Conservation (phyloP, 805 yeast species). For the Cyberlindnera maritima region DNA sequence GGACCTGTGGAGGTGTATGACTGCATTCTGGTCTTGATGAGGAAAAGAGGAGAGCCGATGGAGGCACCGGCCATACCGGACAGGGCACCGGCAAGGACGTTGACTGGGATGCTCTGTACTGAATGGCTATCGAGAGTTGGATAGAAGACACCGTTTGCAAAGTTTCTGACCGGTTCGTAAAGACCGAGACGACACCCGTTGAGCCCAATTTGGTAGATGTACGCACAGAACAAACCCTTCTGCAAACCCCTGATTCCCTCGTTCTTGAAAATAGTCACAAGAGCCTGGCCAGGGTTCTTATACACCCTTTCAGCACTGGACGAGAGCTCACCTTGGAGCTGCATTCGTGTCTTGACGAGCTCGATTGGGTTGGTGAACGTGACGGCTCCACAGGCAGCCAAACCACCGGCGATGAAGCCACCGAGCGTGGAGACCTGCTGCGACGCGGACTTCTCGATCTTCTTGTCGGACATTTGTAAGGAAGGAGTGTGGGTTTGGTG, state of each 20-base stretch:
- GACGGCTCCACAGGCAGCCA: conserved; percentile 97
- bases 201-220: conserved; percentile 82
- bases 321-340: conserved; percentile 88
- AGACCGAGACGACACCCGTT: conserved; percentile 95
- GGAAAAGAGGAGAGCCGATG: conserved; percentile 86
- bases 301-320: conserved; percentile 54
- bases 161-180: conserved; percentile 80
- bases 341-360: conserved; percentile 93
- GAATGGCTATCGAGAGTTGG: conserved; percentile 49
- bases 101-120: conserved; percentile 52
- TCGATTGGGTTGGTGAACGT: conserved; percentile 96
- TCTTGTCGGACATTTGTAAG: not conserved
- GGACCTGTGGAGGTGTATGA: conserved; percentile 64
- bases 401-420: conserved; percentile 86
- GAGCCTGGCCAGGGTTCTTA: conserved; percentile 83
- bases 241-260: conserved; percentile 91
- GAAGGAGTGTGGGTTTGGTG: not conserved
- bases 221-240: conserved; percentile 87
- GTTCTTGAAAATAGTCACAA: conserved; percentile 62
- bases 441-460: conserved; percentile 39
- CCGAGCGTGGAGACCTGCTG: conserved; percentile 64
- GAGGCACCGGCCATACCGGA: conserved; percentile 91
- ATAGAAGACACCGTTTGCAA: conserved; percentile 51
- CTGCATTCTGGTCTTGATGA: conserved; percentile 96
- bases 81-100: conserved; percentile 74